Base-by-base conservation (phyloP, 1,284 basidiomycete genomes). In the Cryptococcus jaspeensis region DNA sequence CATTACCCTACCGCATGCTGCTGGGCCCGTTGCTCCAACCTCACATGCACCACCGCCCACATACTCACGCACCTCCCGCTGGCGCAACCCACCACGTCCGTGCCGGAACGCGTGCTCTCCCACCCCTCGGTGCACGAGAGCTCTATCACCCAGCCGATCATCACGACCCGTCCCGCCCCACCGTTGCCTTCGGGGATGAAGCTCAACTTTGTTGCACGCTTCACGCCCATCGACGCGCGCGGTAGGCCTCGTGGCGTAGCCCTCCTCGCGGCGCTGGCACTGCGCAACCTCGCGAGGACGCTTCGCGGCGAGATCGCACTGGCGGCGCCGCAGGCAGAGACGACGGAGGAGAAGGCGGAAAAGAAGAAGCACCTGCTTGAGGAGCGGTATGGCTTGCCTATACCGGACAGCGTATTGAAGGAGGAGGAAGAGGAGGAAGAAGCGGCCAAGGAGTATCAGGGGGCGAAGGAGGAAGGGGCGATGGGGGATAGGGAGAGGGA, bases 321-420 rank as follows among this genome's bases (percentile, higher is more conserved):
- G 6, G 61, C 65, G 15, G 38, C 52, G n/a, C 61, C 63, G 11
- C 56, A 60, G 35, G 32, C 45, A 23, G 57, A 42, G 18, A 56
- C 56, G 45, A 65, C 60, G 37, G 59, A 60, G 42, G 63, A 64
- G 36, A 60, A 60, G 15, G 55, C 55, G 36, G 63, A 64, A 49
- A 69, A 69, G 64, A 70, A 69, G 60, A 68, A 66, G 46, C 65
- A 72, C 44, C 52, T 70, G 11, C 50, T 61, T 15, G 73, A 70
- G 50, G 75, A 78, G 47, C 59, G 72, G 35, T 76, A 73, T 56
- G 76, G 76, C 3, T 60, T 78, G 28, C 76, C 76, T 6, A 77
- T 77, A 45, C 75, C 75, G 4, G 71, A 70, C 3, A 60, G 50
- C 18, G 67, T 77, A 32, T 50, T 72, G 40, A 63, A 62, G 32